Conservation (phyloP, 2,329 filamentous ascomycete species). For the Alternaria atra region DNA sequence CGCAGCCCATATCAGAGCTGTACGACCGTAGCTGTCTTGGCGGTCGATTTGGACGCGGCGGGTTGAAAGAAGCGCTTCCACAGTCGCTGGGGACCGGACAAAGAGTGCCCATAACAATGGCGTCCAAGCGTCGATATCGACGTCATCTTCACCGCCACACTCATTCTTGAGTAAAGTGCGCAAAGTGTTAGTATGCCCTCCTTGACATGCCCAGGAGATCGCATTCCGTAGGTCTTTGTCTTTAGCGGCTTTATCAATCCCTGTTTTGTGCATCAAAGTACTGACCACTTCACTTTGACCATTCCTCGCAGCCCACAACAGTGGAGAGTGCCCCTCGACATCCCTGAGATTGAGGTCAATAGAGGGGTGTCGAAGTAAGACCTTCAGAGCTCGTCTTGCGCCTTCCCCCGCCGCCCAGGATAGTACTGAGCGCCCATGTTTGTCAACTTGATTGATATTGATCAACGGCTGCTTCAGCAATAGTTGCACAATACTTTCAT, state of each 20-base stretch:
- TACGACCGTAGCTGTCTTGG: conserved; percentile 39
- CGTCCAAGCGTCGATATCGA: conserved; percentile 49
- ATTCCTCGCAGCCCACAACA: conserved; percentile 44
- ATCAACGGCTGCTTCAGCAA: conserved; percentile 34
- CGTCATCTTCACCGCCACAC: conserved; percentile 42
- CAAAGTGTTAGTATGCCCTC: conserved; percentile 34
- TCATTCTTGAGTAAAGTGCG: conserved; percentile 38
- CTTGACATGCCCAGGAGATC: conserved; percentile 46
- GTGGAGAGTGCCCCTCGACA: conserved; percentile 40
- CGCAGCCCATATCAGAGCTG: conserved; percentile 48
- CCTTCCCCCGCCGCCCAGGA: not conserved
- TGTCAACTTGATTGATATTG: conserved; percentile 46
- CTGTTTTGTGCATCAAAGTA: conserved; percentile 33
- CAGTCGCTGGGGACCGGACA: conserved; percentile 32
- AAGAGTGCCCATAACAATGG: conserved; percentile 50
- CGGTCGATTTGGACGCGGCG: conserved; percentile 44
- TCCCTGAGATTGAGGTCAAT: conserved; percentile 39
- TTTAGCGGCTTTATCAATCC: conserved; percentile 37
- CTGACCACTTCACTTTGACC: conserved; percentile 33
- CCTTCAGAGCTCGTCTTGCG: not conserved
- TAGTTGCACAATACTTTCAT: conserved; percentile 29
- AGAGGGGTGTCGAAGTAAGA: not conserved
- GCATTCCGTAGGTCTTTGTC: conserved; percentile 44
- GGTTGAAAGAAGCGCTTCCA: conserved; percentile 43
- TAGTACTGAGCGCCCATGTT: not conserved